These are phyloP conservation scores for Zasmidium cellare DNA, from an alignment of 2,329 filamentous ascomycete species.

Conservation along the genomic window DNA sequence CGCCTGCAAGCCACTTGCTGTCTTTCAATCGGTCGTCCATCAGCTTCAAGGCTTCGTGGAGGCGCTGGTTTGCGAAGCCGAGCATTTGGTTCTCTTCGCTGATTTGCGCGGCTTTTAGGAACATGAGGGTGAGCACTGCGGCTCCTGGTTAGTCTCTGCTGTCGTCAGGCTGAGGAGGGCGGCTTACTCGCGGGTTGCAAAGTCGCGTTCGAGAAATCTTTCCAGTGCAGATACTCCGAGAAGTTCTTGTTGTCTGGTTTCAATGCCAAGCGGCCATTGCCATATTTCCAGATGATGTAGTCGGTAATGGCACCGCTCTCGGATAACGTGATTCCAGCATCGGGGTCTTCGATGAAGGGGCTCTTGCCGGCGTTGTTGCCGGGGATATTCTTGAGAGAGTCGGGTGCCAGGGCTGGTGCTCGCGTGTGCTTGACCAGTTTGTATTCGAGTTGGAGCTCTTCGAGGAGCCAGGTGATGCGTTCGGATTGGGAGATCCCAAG, in stretches of 20 bases:
- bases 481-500: conserved; percentile 58
- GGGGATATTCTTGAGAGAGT: conserved; percentile 15
- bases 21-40: conserved; percentile 51
- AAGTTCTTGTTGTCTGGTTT: conserved; percentile 49
- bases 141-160: background rate
- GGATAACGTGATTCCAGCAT: conserved; percentile 49
- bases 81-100: background rate
- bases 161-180: conserved; percentile 39
- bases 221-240: conserved; percentile 64
- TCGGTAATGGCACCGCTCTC: conserved; percentile 62
- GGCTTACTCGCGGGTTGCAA: conserved; percentile 30
- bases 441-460: conserved; percentile 62
- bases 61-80: conserved; percentile 32
- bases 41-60: conserved; percentile 40
- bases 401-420: conserved; percentile 36
- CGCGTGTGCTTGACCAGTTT: conserved; percentile 48
- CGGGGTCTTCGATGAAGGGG: conserved; percentile 61
- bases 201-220: conserved; percentile 37
- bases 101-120: background rate
- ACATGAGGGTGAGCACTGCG: conserved; percentile 29
- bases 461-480: conserved; percentile 62
- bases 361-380: conserved; percentile 13
- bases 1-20: conserved; percentile 58
- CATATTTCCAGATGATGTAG: conserved; percentile 60
- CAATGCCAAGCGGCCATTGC: conserved; percentile 50